Percentiles rank a stretch among this genome's conserved stretches.
phyloP scores from a whole-genome alignment of 192 early-diverging fungal species.

The Backusella tuberculispora region DNA sequence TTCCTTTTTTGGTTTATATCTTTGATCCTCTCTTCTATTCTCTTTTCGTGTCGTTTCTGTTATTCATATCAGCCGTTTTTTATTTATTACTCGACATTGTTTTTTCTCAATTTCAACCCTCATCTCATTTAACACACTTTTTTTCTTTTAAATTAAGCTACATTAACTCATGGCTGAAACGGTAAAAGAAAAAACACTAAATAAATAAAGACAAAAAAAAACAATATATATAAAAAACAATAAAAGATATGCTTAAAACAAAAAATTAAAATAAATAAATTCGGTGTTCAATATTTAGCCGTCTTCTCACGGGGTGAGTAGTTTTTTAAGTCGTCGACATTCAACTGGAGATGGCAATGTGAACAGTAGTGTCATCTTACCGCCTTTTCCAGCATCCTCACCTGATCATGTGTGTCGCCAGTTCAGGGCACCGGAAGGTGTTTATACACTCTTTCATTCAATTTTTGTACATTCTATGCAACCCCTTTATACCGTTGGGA shows the following conservation, averaged over 20 bases:
- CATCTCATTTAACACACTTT: not conserved
- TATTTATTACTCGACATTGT: no score
- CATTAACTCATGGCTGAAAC: not conserved
- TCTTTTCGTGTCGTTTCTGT: no score
- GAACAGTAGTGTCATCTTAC: constrained; percentile 14
- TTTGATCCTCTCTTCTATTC: no score
- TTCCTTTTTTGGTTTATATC: no score
- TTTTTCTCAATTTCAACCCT: not conserved
- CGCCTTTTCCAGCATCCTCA: constrained; percentile 32
- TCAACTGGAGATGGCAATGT: constrained; percentile 18
- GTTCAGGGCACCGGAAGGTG: constrained; percentile 57
- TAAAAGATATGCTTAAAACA: not conserved
- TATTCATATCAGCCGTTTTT: no score
- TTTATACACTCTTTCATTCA: constrained; percentile 49
- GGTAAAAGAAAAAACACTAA: not conserved
- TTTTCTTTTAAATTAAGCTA: no score
- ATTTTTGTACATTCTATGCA: constrained; percentile 50
- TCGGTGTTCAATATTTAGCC: constrained; percentile 8
- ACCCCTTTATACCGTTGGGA: constrained; percentile 51
- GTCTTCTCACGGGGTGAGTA: not conserved
- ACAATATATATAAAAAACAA: constrained; percentile 4
- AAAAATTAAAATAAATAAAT: not conserved
- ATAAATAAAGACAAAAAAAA: not conserved
- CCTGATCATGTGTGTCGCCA: constrained; percentile 50
- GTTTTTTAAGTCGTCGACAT: constrained; percentile 21